These are phyloP conservation scores for Colletotrichum plurivorum DNA, from an alignment of 2,329 filamentous ascomycete genomes.

Conservation along the genomic window DNA sequence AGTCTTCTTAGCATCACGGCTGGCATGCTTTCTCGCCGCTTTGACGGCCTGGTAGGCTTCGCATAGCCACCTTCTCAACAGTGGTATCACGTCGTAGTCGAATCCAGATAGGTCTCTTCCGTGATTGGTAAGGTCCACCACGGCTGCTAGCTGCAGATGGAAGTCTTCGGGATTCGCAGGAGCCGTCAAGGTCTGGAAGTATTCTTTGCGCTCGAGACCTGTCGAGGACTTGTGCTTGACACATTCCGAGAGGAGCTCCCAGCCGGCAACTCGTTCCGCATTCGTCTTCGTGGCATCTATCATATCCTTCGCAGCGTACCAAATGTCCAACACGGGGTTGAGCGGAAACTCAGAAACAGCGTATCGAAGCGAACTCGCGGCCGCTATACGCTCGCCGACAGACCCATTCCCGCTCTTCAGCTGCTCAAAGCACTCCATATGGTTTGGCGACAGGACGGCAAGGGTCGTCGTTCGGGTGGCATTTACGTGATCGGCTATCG, in stretches of 20 bases:
- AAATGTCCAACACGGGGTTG: slow-evolving; percentile 73
- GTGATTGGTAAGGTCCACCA: slow-evolving; percentile 72
- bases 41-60: slow-evolving; percentile 68
- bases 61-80: slow-evolving; percentile 73
- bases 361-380: slow-evolving; percentile 69
- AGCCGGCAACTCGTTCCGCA: slow-evolving; percentile 71
- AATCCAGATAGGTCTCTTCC: slow-evolving; percentile 76
- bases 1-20: slow-evolving; percentile 55
- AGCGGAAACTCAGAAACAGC: slow-evolving; percentile 72
- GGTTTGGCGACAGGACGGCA: slow-evolving; percentile 63
- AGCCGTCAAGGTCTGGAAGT: slow-evolving; percentile 73
- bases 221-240: slow-evolving; percentile 73
- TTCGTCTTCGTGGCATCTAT: slow-evolving; percentile 70
- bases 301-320: slow-evolving; percentile 76
- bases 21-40: slow-evolving; percentile 64
- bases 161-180: slow-evolving; percentile 74
- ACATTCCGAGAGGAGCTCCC: slow-evolving; percentile 76
- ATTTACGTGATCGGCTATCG: slow-evolving; percentile 62
- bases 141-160: slow-evolving; percentile 74
- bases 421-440: slow-evolving; percentile 68
- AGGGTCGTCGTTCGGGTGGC: slow-evolving; percentile 54
- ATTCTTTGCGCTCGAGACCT: slow-evolving; percentile 76
- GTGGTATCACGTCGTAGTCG: slow-evolving; percentile 75
- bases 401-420: slow-evolving; percentile 62
- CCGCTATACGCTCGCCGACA: slow-evolving; percentile 67